Evolutionary conservation across 108 stramenopile species (phyloP).

Genomic region (Heterococcus sp.): DNA sequence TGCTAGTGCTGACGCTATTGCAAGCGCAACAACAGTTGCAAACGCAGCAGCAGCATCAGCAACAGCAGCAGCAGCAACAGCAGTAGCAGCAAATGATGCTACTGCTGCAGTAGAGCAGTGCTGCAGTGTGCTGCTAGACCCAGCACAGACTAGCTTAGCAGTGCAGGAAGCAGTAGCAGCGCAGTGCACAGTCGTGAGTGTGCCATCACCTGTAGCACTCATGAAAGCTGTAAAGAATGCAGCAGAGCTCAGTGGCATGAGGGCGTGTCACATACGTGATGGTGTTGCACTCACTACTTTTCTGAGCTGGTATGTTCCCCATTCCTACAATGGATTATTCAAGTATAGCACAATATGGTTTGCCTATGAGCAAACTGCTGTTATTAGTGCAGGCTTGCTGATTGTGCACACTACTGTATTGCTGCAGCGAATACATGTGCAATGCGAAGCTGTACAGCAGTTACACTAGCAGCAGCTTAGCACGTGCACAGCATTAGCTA

Average conservation of each 20-base stretch:
- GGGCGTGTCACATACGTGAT: slow-evolving; percentile 83
- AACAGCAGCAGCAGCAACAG: background rate
- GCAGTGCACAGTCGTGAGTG: slow-evolving; percentile 8
- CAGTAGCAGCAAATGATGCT: slow-evolving; percentile 1
- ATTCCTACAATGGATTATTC: no score
- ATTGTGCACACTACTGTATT: no score
- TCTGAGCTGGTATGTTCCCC: slow-evolving; percentile 80
- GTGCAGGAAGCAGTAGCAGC: slow-evolving; percentile 16
- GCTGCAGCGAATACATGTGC: no score
- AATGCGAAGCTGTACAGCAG: no score
- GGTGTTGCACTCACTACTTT: slow-evolving; percentile 89
- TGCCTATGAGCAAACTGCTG: no score
- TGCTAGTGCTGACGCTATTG: background rate
- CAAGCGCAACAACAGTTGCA: no score
- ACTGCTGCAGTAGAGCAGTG: background rate
- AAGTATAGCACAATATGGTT: no score
- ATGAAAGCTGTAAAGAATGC: slow-evolving; percentile 88
- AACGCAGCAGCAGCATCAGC: no score
- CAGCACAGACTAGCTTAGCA: slow-evolving; percentile 8
- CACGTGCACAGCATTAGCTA: no score
- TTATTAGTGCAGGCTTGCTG: no score
- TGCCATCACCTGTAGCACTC: slow-evolving; percentile 76
- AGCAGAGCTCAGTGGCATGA: slow-evolving; percentile 86
- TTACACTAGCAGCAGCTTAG: no score
- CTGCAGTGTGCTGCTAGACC: slow-evolving; percentile 22